phyloP scores from a whole-genome alignment of 495 filamentous ascomycete genomes.

The Clavariopsis aquatica region DNA sequence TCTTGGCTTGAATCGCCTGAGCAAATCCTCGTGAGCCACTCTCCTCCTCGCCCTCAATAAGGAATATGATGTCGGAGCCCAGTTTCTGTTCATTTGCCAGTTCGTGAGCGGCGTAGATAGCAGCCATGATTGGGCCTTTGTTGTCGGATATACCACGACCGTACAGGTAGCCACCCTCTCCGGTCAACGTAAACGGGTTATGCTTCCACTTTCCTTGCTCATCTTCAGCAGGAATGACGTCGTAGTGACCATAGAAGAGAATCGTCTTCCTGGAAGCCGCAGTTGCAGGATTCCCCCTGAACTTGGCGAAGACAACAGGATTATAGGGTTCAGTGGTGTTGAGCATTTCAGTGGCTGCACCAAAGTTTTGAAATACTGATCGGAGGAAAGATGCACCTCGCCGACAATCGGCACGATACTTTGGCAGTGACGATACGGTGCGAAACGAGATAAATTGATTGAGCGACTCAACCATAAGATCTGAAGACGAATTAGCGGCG shows the following conservation, averaged over 20 bases:
- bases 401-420: constrained; percentile 85
- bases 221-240: constrained; percentile 91
- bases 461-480: constrained; percentile 80
- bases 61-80: constrained; percentile 82
- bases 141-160: constrained; percentile 97
- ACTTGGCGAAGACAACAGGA: constrained; percentile 86
- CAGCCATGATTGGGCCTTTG: constrained; percentile 91
- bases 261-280: constrained; percentile 71
- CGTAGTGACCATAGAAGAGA: constrained; percentile 97
- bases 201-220: constrained; percentile 74
- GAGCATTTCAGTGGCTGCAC: constrained; percentile 83
- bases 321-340: constrained; percentile 70
- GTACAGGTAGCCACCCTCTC: constrained; percentile 89
- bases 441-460: constrained; percentile 84
- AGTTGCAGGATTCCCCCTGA: constrained; percentile 65
- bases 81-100: constrained; percentile 75
- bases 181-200: constrained; percentile 82
- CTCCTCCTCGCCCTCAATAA: constrained; percentile 97
- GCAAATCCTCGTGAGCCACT: constrained; percentile 88
- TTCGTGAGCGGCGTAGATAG: constrained; percentile 88
- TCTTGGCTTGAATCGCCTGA: constrained; percentile 72
- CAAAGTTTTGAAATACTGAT: constrained; percentile 83
- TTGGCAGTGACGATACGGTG: constrained; percentile 81
- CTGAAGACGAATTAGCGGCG: constrained; percentile 44
- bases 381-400: constrained; percentile 89